Evolutionary conservation across 148 eudicot species (phyloP), one percentile per base, ranked within the genome.

Genomic region (Agrostemma githago): DNA sequence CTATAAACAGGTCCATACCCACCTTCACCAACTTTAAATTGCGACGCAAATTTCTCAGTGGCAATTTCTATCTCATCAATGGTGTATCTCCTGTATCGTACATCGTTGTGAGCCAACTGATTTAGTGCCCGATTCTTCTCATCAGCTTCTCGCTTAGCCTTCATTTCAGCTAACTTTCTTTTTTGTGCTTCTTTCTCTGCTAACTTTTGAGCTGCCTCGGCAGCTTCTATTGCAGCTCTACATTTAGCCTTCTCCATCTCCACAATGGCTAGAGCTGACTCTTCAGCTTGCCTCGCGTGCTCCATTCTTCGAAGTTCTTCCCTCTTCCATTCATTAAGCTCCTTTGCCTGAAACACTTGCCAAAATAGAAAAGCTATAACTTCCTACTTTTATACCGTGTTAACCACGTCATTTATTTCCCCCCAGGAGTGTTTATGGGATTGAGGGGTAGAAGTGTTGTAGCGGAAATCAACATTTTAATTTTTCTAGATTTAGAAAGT

Each of bases 1-100:
- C 67, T 86, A 46, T 77, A 92, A 64, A 92, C 98, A 11, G 98
- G 98, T 41, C 97, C 97, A 76, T 92, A 92, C 2, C 97, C 97
- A 62, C 97, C 97, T 89, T 92, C 98, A 59, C 98, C 98, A 8
- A 92, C 84, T 71, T 87, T 92, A 16, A 44, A 43, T 4, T 85
- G 72, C 0, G 62, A 37, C 0, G 98, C 77, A 54, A 90, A 92
- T 3, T 78, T 78, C 3, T 84, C 79, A 6, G 96, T 92, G 43
- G 96, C 96, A 17, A 51, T 48, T 76, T 90, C 92, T 14, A 92
- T 87, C 81, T 92, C 96, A 40, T 92, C 93, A 12, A 92, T 85
- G 70, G 82, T 80, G 85, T 90, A 92, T 59, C 74, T 90, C 81
- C 98, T 79, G 77, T 87, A 90, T 5, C 98, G 79, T 16, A 72